Evolutionary conservation across 192 early-diverging fungal genomes (phyloP).

Genomic region (Lunasporangiospora selenospora): DNA sequence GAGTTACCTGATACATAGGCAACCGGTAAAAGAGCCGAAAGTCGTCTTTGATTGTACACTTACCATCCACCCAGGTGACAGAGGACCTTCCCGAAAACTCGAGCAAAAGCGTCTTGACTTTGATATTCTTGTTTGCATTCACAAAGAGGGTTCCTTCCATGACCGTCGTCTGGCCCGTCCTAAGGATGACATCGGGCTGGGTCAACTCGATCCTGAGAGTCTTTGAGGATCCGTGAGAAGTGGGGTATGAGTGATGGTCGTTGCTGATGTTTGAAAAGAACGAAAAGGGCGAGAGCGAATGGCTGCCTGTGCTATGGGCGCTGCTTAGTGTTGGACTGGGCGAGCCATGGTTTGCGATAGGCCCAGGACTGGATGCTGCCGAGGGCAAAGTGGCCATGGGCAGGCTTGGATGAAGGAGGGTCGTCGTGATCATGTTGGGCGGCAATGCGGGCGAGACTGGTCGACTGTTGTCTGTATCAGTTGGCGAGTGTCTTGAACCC

Average conservation of each 20-base stretch:
- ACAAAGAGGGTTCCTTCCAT: slow-evolving; percentile 24
- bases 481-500: too few relatives aligned
- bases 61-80: slow-evolving; percentile 45
- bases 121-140: slow-evolving; percentile 30
- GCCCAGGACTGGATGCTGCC: slow-evolving; percentile 1
- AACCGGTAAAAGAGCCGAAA: too few relatives aligned
- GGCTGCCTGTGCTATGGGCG: background rate
- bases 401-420: background rate
- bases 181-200: slow-evolving; percentile 22
- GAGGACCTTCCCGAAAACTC: slow-evolving; percentile 40
- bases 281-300: slow-evolving; percentile 29
- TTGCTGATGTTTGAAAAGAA: slow-evolving; percentile 17
- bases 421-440: background rate
- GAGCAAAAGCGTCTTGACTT: slow-evolving; percentile 35
- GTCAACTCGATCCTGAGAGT: slow-evolving; percentile 28
- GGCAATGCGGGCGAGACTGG: background rate
- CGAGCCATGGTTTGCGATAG: background rate
- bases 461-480: background rate
- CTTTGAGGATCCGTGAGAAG: background rate
- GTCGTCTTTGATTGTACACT: too few relatives aligned
- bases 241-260: background rate
- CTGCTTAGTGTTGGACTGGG: background rate
- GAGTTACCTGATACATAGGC: too few relatives aligned
- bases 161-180: slow-evolving; percentile 2
- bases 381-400: background rate